phyloP scores from a whole-genome alignment of 345 rosid species.

The Eutrema japonicum region DNA sequence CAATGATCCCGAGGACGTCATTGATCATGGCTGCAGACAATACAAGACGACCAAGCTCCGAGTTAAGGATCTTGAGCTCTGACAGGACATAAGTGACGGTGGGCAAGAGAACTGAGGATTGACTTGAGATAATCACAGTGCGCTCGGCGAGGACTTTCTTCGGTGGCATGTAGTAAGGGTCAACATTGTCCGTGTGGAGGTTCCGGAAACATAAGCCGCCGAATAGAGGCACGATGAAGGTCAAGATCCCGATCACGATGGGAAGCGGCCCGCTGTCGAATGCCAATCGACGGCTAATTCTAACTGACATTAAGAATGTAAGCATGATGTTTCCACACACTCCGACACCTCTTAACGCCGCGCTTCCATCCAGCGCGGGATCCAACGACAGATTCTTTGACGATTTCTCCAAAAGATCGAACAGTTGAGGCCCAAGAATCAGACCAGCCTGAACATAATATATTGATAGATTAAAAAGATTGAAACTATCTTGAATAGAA shows the following conservation, averaged over 20 bases:
- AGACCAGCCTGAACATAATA: constrained; percentile 38
- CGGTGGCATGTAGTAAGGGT: constrained; percentile 22
- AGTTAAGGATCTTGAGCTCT: constrained; percentile 38
- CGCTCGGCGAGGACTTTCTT: constrained; percentile 28
- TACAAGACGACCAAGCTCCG: constrained; percentile 37
- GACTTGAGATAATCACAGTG: constrained; percentile 16
- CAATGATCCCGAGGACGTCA: constrained; percentile 9
- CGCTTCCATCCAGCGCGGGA: constrained; percentile 8
- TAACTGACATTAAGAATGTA: constrained; percentile 52
- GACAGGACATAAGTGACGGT: constrained; percentile 12
- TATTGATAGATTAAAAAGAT: not conserved
- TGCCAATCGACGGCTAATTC: constrained; percentile 42
- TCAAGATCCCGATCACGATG: constrained; percentile 28
- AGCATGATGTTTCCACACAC: constrained; percentile 44
- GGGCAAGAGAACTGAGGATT: constrained; percentile 32
- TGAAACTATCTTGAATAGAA: not conserved
- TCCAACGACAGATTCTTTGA: constrained; percentile 18
- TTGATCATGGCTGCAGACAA: constrained; percentile 31
- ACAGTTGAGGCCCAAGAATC: constrained; percentile 29
- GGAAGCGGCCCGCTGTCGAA: constrained; percentile 32
- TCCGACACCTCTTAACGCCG: constrained; percentile 33
- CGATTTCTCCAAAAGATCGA: constrained; percentile 27
- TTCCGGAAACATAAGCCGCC: constrained; percentile 18
- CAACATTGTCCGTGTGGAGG: not conserved
- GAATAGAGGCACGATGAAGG: constrained; percentile 16